Base-by-base conservation (phyloP, 2,329 filamentous ascomycete species). In the Aureobasidium vineae region DNA sequence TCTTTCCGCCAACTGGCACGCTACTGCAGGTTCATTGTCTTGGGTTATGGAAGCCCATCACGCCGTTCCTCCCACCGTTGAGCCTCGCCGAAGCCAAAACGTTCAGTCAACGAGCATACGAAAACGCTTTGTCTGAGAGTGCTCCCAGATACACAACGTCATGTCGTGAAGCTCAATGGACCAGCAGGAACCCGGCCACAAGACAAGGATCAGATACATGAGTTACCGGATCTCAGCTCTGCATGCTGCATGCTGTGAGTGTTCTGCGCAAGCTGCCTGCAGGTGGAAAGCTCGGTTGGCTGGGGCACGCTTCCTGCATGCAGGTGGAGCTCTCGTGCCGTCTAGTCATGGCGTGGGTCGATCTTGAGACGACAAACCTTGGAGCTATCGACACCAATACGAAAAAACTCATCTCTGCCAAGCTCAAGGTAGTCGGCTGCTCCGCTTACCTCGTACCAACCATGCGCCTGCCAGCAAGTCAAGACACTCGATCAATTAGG, bases 21-120 rank as follows among this genome's bases (percentile, higher is more conserved):
- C 47, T 54, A 54, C 61, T 64, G 61, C 61, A 64, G 61, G 61
- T 64, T 53, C 61, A 63, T 63, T 45, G 38, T 53, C 49, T 64
- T 54, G 36, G 47, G 8, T 54, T 43, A 36, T 40, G 59, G 45
- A 45, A n/a, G 43, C 45, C 49, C 59, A 61, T 26, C 38, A 16
- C 61, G 49, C 47, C 49, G 49, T 36, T 54, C 36, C 13, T 49
- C 26, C 41, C 61, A 38, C 49, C 61, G 61, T 64, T 64, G 26
- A 16, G n/a, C 23, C 28, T 64, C 49, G 49, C 23, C 21, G 61
- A 54, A 36, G 49, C 23, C 38, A 31, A 54, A 64, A 33, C 47
- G 47, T 40, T 40, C 43, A 47, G 16, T 41, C 61, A 64, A 64
- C 61, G 61, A 64, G 47, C 61, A 64, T 64, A 64, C 61, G 49